These are phyloP conservation scores for Nannizzia gypsea DNA, from an alignment of 2,329 filamentous ascomycete species.

Conservation along the genomic window DNA sequence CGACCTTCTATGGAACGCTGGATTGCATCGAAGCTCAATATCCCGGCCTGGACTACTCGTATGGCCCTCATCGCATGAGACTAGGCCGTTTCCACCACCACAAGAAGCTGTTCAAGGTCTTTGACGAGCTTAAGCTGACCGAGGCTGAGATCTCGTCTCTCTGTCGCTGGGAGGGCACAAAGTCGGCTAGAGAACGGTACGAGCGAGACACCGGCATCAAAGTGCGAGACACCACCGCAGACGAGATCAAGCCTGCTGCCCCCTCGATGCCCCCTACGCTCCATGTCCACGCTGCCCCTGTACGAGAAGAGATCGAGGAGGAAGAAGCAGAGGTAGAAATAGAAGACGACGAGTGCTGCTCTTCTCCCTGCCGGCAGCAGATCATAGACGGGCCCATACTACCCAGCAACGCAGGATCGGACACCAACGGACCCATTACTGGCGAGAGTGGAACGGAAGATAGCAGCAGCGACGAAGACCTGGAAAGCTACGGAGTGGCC, in stretches of 20 bases:
- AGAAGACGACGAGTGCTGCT: neutral
- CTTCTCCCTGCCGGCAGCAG: neutral
- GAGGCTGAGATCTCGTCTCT: conserved; percentile 49
- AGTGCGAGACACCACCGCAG: conserved; percentile 50
- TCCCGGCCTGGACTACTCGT: conserved; percentile 53
- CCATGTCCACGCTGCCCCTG: conserved; percentile 19
- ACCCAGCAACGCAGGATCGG: conserved; percentile 15
- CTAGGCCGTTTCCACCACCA: conserved; percentile 52
- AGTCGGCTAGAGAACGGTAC: conserved; percentile 36
- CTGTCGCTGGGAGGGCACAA: conserved; percentile 47
- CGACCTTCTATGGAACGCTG: conserved; percentile 51
- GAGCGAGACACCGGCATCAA: conserved; percentile 46
- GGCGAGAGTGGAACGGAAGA: conserved; percentile 14
- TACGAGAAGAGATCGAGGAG: too few relatives aligned
- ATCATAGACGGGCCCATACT: neutral
- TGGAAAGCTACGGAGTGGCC: conserved; percentile 41
- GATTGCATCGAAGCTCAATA: conserved; percentile 56
- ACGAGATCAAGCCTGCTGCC: conserved; percentile 42
- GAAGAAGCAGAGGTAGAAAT: conserved; percentile 13
- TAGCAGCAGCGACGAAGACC: conserved; percentile 35
- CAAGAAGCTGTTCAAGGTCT: conserved; percentile 47
- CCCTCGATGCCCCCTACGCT: conserved; percentile 27
- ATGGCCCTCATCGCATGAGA: conserved; percentile 50
- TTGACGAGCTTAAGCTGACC: conserved; percentile 48
- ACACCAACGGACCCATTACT: conserved; percentile 10